Percentiles rank a stretch among this genome's conserved stretches.
These are phyloP conservation scores for Pythium dissimile DNA, from an alignment of 352 stramenopile species.

Conservation along the genomic window DNA sequence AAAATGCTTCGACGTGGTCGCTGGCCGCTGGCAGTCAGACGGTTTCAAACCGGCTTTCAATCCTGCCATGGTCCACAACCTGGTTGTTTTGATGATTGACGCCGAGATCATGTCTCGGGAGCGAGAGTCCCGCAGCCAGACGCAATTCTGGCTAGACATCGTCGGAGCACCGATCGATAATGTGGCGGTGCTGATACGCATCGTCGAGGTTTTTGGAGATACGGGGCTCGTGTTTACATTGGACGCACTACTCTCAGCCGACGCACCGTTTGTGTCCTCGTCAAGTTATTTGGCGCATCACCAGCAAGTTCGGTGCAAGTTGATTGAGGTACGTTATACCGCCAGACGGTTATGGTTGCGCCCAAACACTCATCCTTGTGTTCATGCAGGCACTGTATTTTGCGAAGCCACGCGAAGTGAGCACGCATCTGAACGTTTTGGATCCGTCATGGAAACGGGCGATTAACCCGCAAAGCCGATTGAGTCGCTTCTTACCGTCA, in stretches of 20 bases:
- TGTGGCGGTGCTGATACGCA: slow-evolving; percentile 1
- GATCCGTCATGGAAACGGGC: slow-evolving; percentile 49
- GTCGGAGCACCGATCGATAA: neutral
- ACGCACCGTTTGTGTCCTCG: neutral
- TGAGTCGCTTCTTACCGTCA: slow-evolving; percentile 14
- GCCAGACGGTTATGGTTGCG: neutral
- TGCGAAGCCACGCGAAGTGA: slow-evolving; percentile 43
- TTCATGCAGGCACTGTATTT: slow-evolving; percentile 50
- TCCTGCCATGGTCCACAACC: slow-evolving; percentile 14
- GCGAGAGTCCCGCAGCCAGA: neutral
- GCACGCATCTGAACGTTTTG: slow-evolving; percentile 41
- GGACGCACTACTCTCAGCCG: slow-evolving; percentile 17
- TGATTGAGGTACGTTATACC: slow-evolving; percentile 42
- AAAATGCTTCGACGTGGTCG: slow-evolving; percentile 8
- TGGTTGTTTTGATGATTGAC: slow-evolving; percentile 16
- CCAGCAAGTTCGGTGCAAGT: slow-evolving; percentile 24
- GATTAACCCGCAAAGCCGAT: slow-evolving; percentile 16
- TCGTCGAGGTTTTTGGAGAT: neutral
- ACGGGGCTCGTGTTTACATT: slow-evolving; percentile 7
- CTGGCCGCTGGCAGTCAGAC: neutral
- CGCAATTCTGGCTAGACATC: neutral
- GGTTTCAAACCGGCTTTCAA: slow-evolving; percentile 5
- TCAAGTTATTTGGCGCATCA: slow-evolving; percentile 7
- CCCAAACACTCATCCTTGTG: slow-evolving; percentile 2
- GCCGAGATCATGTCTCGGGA: slow-evolving; percentile 4